phyloP scores from a whole-genome alignment of 176 grass and related monocot species.

The Eragrostis curvula region DNA sequence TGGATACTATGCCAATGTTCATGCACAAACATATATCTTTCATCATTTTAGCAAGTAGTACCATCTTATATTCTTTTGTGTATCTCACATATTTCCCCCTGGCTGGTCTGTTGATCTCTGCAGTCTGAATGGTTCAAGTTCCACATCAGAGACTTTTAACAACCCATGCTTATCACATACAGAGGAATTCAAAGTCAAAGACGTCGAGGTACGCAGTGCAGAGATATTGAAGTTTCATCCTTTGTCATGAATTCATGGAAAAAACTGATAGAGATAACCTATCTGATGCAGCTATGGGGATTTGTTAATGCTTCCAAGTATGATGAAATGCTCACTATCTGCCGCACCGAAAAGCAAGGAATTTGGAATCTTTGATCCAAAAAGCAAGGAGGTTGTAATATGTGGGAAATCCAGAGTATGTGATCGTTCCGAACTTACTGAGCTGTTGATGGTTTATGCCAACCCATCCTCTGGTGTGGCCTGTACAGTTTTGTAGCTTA shows the following conservation, averaged over 20 bases:
- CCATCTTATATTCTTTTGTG: slow-evolving; percentile 7
- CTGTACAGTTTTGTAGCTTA: slow-evolving; percentile 51
- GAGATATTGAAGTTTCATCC: neutral
- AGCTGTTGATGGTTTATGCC: neutral
- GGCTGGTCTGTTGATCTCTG: slow-evolving; percentile 31
- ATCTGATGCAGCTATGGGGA: slow-evolving; percentile 77
- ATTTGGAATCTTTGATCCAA: slow-evolving; percentile 75
- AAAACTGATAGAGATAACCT: slow-evolving; percentile 15
- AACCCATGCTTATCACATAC: slow-evolving; percentile 86
- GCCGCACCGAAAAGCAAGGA: slow-evolving; percentile 72
- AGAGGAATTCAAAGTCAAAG: slow-evolving; percentile 81
- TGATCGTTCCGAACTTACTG: neutral
- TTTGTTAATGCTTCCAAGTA: slow-evolving; percentile 82
- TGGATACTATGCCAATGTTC: slow-evolving; percentile 11
- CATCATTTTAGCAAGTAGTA: neutral
- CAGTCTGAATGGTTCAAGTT: slow-evolving; percentile 91
- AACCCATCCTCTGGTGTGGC: neutral
- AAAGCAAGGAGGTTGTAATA: no score
- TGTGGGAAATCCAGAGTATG: no score
- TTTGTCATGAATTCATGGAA: neutral
- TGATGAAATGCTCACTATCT: slow-evolving; percentile 80
- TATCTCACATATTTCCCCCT: neutral
- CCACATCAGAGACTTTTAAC: slow-evolving; percentile 82
- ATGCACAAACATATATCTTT: slow-evolving; percentile 5
- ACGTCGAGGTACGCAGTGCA: slow-evolving; percentile 65